Percentiles rank a stretch among this genome's conserved stretches.
Conservation (phyloP, 2,329 filamentous ascomycete species). For the Aspergillus sp. region DNA sequence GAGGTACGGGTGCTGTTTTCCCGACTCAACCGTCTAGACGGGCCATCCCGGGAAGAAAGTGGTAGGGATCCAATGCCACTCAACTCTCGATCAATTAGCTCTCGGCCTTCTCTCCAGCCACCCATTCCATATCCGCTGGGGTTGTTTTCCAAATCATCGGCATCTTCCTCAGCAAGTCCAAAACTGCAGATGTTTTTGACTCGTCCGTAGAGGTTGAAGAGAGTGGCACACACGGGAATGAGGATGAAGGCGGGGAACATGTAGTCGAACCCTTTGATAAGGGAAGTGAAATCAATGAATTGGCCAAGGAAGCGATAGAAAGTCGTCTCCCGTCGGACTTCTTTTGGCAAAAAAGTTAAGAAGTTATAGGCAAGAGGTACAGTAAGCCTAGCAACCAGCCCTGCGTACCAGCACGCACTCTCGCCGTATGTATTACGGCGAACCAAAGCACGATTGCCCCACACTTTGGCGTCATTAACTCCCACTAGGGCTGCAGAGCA, state of each 20-base stretch:
- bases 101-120: conserved; percentile 85
- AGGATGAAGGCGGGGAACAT: conserved; percentile 87
- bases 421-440: conserved; percentile 87
- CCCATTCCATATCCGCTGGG: conserved; percentile 66
- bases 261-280: conserved; percentile 79
- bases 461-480: conserved; percentile 91
- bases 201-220: conserved; percentile 85
- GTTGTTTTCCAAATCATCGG: conserved; percentile 58
- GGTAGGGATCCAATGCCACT: conserved; percentile 54
- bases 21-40: conserved; percentile 21
- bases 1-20: conserved; percentile 15
- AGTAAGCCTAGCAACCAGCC: conserved; percentile 86
- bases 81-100: conserved; percentile 82
- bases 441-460: conserved; percentile 89
- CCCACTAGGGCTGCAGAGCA: conserved; percentile 81
- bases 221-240: conserved; percentile 74
- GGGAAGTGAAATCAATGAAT: conserved; percentile 74
- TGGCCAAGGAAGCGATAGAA: conserved; percentile 85
- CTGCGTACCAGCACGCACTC: conserved; percentile 91
- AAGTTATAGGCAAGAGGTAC: conserved; percentile 96
- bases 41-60: conserved; percentile 29
- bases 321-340: conserved; percentile 69
- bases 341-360: conserved; percentile 74
- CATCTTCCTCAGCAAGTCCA: conserved; percentile 71
- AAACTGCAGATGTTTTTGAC: conserved; percentile 75